phyloP scores from a whole-genome alignment of 257 asterid species.

The Buddleja alternifolia region DNA sequence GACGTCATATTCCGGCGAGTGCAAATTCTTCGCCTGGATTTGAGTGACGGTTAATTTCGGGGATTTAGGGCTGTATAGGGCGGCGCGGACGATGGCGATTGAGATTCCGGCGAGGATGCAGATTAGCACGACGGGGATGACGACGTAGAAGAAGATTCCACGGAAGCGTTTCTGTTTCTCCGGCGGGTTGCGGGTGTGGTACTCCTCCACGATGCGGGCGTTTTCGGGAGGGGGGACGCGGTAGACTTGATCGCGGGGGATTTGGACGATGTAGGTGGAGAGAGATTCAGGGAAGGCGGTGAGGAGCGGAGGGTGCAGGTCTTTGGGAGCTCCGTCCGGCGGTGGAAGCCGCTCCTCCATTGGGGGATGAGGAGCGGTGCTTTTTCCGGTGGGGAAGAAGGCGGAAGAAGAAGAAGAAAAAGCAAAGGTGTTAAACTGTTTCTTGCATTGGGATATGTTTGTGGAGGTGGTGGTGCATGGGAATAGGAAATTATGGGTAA shows the following conservation, averaged over 20 bases:
- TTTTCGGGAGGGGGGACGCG: constrained; percentile 84
- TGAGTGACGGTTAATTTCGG: constrained; percentile 47
- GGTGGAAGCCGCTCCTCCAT: too few species aligned
- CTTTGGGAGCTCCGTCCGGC: too few species aligned
- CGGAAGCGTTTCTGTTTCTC: background rate
- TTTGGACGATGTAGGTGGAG: constrained; percentile 65
- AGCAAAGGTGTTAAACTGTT: background rate
- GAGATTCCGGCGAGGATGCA: constrained; percentile 1
- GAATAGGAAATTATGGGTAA: constrained; percentile 1
- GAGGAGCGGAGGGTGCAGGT: constrained; percentile 1
- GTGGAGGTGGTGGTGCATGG: background rate
- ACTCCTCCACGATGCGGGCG: constrained; percentile 50
- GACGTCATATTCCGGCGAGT: constrained; percentile 33
- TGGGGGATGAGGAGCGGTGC: constrained; percentile 10
- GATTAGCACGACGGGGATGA: constrained; percentile 28
- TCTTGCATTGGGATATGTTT: background rate
- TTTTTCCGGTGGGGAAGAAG: background rate
- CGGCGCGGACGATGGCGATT: constrained; percentile 24
- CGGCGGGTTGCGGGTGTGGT: constrained; percentile 27
- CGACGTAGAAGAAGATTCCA: constrained; percentile 27
- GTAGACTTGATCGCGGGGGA: constrained; percentile 77
- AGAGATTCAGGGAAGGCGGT: constrained; percentile 4
- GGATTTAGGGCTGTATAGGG: constrained; percentile 45
- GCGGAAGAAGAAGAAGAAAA: too few species aligned
- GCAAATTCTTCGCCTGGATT: constrained; percentile 33